phyloP scores from a whole-genome alignment of 441 rosid genomes.

The Erodium moschatum region DNA sequence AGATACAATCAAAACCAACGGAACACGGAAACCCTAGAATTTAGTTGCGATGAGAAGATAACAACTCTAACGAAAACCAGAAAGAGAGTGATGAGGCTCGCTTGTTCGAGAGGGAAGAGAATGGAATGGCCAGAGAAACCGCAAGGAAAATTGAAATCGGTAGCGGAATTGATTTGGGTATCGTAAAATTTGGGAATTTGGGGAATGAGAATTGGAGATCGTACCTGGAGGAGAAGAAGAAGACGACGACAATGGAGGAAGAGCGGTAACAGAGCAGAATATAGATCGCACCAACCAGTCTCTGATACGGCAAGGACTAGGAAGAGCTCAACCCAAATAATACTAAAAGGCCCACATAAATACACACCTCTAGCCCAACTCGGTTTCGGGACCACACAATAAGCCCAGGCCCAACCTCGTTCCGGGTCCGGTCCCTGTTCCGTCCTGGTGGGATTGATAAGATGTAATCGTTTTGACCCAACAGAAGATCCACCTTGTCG shows the following conservation, averaged over 20 bases:
- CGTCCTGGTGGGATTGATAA: no score
- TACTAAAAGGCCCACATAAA: background rate
- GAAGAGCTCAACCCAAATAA: background rate
- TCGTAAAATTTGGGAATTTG: background rate
- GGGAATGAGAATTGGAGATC: constrained; percentile 3
- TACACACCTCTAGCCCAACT: background rate
- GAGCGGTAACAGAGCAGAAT: background rate
- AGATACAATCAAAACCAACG: background rate
- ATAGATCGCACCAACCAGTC: constrained; percentile 21
- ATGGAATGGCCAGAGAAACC: background rate
- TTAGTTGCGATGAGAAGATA: background rate
- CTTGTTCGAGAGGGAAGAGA: constrained; percentile 5
- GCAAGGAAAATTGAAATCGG: background rate
- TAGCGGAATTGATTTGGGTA: background rate
- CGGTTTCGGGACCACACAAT: background rate
- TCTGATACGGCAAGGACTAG: background rate
- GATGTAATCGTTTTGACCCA: no score
- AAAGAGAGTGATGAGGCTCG: background rate
- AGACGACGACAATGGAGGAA: background rate
- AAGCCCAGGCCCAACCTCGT: background rate
- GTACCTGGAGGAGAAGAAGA: constrained; percentile 17
- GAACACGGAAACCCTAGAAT: constrained; percentile 3
- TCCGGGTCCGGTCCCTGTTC: no score
- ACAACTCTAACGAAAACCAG: constrained; percentile 1
- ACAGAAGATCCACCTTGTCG: no score